Percentiles rank a stretch among this genome's conserved stretches.
Evolutionary conservation across 78 protist genomes (phyloP).

Genomic region (Dictyostelium capitatum): DNA sequence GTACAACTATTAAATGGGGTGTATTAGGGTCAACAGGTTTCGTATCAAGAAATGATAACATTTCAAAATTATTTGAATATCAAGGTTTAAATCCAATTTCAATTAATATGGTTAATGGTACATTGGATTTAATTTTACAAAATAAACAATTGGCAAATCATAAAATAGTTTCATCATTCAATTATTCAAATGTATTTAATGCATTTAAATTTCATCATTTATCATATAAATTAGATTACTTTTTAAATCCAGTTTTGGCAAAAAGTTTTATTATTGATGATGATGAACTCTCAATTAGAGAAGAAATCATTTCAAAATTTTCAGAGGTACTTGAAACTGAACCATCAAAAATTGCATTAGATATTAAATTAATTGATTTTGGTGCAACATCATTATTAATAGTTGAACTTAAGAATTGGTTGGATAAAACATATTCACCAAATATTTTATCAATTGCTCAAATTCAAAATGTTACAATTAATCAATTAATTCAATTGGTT

Average conservation of each 20-base stretch:
- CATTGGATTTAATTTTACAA: background rate
- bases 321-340: background rate
- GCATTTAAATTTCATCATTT: background rate
- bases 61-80: background rate
- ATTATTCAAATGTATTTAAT: background rate
- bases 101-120: background rate
- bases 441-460: slow-evolving; percentile 43
- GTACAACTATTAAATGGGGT: slow-evolving; percentile 76
- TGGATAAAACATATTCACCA: slow-evolving; percentile 49
- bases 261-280: background rate
- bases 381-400: slow-evolving; percentile 17
- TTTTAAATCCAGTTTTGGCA: background rate
- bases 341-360: background rate
- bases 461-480: slow-evolving; percentile 36
- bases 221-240: background rate
- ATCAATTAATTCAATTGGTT: slow-evolving; percentile 41
- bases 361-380: slow-evolving; percentile 19
- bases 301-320: background rate
- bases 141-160: too few relatives aligned
- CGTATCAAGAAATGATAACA: slow-evolving; percentile 33
- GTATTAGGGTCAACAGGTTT: slow-evolving; percentile 55
- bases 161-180: background rate
- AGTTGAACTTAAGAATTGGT: slow-evolving; percentile 56
- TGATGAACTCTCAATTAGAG: slow-evolving; percentile 5
- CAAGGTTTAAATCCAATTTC: slow-evolving; percentile 1